Percentiles rank a stretch among this genome's conserved stretches.
Evolutionary conservation across 192 early-diverging fungal species (phyloP).

Genomic region (Chytriomyces hyalinus): DNA sequence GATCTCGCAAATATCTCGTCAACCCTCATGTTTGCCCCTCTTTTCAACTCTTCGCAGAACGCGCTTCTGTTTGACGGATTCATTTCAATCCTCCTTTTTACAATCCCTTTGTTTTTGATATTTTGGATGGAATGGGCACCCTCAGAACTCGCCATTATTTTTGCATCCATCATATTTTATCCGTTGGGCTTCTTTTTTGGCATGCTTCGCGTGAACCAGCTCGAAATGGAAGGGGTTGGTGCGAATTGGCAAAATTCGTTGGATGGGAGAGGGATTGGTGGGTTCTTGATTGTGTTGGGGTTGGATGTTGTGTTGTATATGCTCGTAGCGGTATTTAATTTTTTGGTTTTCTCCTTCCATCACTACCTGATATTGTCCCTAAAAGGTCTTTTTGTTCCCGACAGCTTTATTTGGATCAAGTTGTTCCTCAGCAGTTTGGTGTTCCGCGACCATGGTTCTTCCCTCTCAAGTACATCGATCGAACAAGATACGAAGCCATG

Average conservation of each 20-base stretch:
- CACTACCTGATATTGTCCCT: too few relatives aligned
- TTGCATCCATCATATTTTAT: slow-evolving; percentile 19
- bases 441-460: slow-evolving; percentile 72
- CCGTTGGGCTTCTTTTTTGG: slow-evolving; percentile 35
- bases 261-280: slow-evolving; percentile 25
- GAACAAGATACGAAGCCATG: slow-evolving; percentile 2
- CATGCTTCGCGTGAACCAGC: slow-evolving; percentile 22
- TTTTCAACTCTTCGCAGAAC: slow-evolving; percentile 27
- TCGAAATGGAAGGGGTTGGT: slow-evolving; percentile 28
- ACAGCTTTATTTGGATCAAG: slow-evolving; percentile 53
- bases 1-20: slow-evolving; percentile 28
- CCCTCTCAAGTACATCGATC: slow-evolving; percentile 32
- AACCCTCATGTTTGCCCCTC: slow-evolving; percentile 23
- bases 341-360: too few relatives aligned
- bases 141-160: slow-evolving; percentile 24
- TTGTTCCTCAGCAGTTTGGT: slow-evolving; percentile 70
- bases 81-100: slow-evolving; percentile 26
- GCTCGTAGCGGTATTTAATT: not conserved
- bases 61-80: slow-evolving; percentile 21
- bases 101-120: slow-evolving; percentile 13
- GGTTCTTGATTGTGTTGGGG: slow-evolving; percentile 30
- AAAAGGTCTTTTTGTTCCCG: too few relatives aligned
- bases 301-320: slow-evolving; percentile 10
- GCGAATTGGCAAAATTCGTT: slow-evolving; percentile 30
- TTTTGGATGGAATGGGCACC: slow-evolving; percentile 33